Evolutionary conservation across 2,329 filamentous ascomycete genomes (phyloP), one percentile per base, ranked within the genome.

Genomic region (Pseudocercospora pini-densiflorae): DNA sequence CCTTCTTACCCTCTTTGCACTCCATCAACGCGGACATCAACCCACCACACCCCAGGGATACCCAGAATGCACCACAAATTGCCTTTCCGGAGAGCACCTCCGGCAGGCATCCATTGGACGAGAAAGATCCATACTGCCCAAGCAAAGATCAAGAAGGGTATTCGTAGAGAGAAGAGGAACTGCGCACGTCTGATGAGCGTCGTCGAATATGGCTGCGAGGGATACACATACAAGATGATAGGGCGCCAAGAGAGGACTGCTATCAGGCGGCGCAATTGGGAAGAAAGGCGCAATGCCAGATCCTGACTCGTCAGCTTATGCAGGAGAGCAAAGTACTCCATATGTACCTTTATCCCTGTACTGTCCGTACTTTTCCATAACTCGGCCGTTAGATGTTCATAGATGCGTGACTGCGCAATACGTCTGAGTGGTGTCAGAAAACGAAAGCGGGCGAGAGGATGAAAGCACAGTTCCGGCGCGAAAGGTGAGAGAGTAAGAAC

Each of bases 241-340:
- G 51, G 77, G 73, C 19, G 92, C 77, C 19, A 92, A 83, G 16
- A 88, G 84, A 70, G 88, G 87, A 67, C 92, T 77, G 65, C 86
- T 80, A 10, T 89, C 86, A 24, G 88, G 87, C 6, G 90, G 87
- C 19, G 89, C 86, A 63, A 94, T 87, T 16, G 95, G 94, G 68
- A 98, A 90, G 83, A 99, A 99, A 65, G 95, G 95, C 70, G 95
- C 92, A 78, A 99, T 96, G 75, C 95, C 94, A 72, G 95, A 97
- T 71, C 94, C 94, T 98, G 73, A 61, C 31, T 65, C 65, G 68
- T 73, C 68, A 73, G 69, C 40, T 65, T 57, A 59, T 61, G 63
- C 49, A 65, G 65, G 33, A 21, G 49, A 21, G 27, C 33, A 21
- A 33, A 19, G 36, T 23, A 51, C 27, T 57, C 23, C 40, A 51